Evolutionary conservation across 805 yeast species (phyloP).

Genomic region (Yamadazyma sp.): DNA sequence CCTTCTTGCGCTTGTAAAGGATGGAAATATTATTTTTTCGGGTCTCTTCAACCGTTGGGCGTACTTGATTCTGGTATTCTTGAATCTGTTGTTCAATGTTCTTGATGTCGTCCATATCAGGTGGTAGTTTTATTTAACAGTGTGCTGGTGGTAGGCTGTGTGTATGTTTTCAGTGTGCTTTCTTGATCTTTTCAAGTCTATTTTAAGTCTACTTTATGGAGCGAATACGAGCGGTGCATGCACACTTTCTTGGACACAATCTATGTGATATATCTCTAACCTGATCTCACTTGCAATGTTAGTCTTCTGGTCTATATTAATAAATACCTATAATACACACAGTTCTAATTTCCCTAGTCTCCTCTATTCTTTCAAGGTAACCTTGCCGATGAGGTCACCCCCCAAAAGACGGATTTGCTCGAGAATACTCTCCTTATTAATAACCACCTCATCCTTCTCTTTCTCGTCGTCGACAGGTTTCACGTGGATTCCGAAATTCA

Average conservation of each 20-base stretch:
- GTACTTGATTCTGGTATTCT: conserved; percentile 28
- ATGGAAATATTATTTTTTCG: conserved; percentile 38
- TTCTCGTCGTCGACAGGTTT: conserved; percentile 55
- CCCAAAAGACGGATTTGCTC: conserved; percentile 70
- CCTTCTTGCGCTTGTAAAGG: conserved; percentile 43
- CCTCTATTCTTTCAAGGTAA: conserved; percentile 6
- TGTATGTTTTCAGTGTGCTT: too few species aligned
- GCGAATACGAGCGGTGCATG: too few species aligned
- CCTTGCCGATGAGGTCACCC: conserved; percentile 51
- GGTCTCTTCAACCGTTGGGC: conserved; percentile 41
- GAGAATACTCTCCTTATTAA: conserved; percentile 72
- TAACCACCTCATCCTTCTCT: conserved; percentile 52
- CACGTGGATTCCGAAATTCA: conserved; percentile 71
- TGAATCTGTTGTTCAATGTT: conserved; percentile 22
- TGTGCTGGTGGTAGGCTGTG: too few species aligned
- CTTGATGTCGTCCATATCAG: too few species aligned
- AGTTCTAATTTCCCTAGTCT: too few species aligned
- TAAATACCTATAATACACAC: conserved; percentile 7
- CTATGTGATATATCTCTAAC: too few species aligned
- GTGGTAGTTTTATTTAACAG: too few species aligned
- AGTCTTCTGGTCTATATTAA: conserved; percentile 1
- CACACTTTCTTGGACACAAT: too few species aligned
- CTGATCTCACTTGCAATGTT: background rate
- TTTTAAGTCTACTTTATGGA: too few species aligned
- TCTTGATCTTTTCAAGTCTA: too few species aligned